Conservation (phyloP, 257 asterid species). For the Solanum gandarillasii region DNA sequence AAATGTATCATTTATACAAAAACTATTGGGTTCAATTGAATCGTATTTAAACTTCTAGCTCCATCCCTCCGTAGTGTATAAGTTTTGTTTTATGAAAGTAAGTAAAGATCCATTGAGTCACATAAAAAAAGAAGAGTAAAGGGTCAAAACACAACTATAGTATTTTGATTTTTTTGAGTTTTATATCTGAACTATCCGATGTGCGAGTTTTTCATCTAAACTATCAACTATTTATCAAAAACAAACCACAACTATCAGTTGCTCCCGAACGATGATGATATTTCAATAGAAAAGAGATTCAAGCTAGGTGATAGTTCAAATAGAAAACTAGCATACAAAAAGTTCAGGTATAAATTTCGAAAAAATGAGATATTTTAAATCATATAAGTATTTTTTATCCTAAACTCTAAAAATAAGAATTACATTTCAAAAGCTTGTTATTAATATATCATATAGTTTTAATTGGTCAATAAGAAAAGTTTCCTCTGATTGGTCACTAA, state of each 20-base stretch:
- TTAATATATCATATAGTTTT: neutral
- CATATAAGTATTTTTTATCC: too few relatives aligned
- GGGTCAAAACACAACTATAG: neutral
- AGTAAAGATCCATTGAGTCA: neutral
- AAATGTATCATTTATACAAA: neutral
- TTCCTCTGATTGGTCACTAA: neutral
- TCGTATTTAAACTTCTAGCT: neutral
- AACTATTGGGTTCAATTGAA: neutral
- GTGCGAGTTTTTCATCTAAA: neutral
- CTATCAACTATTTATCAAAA: too few relatives aligned
- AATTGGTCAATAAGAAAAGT: neutral
- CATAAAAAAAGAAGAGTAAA: neutral
- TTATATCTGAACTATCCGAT: accelerated
- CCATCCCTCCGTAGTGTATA: neutral
- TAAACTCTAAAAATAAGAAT: neutral
- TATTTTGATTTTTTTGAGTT: neutral
- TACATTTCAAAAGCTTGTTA: neutral
- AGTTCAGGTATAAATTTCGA: neutral
- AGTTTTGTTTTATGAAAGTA: neutral
- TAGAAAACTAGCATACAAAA: neutral
- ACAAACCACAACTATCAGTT: neutral
- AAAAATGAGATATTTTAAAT: neutral
- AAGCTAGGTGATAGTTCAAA: neutral
- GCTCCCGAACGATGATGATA: neutral
- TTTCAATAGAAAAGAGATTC: neutral